Conservation (phyloP, 2,329 filamentous ascomycete genomes). For the Monosporascus sp. region DNA sequence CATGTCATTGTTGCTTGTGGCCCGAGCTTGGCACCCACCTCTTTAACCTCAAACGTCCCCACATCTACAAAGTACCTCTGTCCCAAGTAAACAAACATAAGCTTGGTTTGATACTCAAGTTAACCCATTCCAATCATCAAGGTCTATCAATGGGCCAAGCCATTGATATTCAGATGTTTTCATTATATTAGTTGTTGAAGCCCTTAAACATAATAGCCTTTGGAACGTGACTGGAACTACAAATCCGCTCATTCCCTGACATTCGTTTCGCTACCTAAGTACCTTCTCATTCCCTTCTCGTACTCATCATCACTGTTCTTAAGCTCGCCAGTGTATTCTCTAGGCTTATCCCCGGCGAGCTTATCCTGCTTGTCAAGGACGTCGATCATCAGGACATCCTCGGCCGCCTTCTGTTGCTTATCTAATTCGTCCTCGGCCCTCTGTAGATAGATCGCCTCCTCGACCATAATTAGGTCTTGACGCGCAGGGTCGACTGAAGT, state of each 20-base stretch:
- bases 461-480: background rate
- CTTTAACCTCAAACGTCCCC: background rate
- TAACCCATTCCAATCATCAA: too few relatives aligned
- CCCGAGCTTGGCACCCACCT: background rate
- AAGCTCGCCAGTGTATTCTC: background rate
- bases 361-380: background rate
- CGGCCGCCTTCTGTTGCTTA: background rate
- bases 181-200: too few relatives aligned
- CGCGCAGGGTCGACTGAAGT: constrained; percentile 1
- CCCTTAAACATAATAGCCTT: too few relatives aligned
- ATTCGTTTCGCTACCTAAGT: too few relatives aligned
- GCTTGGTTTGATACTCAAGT: too few relatives aligned
- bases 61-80: background rate
- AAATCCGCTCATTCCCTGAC: too few relatives aligned
- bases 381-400: background rate
- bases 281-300: too few relatives aligned
- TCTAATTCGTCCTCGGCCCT: background rate
- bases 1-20: background rate
- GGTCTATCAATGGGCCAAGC: too few relatives aligned
- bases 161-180: too few relatives aligned
- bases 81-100: too few relatives aligned
- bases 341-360: background rate
- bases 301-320: background rate
- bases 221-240: background rate
- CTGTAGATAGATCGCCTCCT: background rate